Evolutionary conservation across 768 basidiomycete genomes (phyloP).

Genomic region (Boletus sp.): DNA sequence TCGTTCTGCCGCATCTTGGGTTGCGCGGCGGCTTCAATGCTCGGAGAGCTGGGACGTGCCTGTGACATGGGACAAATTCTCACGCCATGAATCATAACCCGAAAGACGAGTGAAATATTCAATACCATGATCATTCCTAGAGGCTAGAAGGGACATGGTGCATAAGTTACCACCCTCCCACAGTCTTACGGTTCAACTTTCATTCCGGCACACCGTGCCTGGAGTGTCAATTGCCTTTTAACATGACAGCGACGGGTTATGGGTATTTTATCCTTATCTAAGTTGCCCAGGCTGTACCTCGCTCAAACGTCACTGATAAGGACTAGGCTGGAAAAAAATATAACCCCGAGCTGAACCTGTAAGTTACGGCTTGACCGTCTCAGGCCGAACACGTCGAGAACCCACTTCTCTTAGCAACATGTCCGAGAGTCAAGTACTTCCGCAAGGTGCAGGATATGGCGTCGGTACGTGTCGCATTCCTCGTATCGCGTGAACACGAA

Average conservation of each 20-base stretch:
- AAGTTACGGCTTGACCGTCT: background rate
- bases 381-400: background rate
- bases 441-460: constrained; percentile 84
- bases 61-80: too few species aligned
- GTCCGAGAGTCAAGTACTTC: constrained; percentile 46
- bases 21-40: too few species aligned
- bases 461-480: constrained; percentile 49
- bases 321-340: constrained; percentile 4
- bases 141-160: too few species aligned
- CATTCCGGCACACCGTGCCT: background rate
- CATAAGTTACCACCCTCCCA: too few species aligned
- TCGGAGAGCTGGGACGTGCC: too few species aligned
- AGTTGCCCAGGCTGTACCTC: background rate
- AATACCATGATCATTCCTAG: too few species aligned
- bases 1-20: too few species aligned
- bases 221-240: too few species aligned
- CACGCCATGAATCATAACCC: too few species aligned
- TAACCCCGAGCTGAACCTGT: background rate
- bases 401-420: constrained; percentile 8
- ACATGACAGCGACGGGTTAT: background rate
- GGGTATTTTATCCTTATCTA: constrained; percentile 15
- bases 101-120: too few species aligned
- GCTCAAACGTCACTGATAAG: constrained; percentile 18
- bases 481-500: background rate
- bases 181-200: background rate